Evolutionary conservation across 164 flowering plant species (phyloP).

Genomic region (Sextonia rubra): DNA sequence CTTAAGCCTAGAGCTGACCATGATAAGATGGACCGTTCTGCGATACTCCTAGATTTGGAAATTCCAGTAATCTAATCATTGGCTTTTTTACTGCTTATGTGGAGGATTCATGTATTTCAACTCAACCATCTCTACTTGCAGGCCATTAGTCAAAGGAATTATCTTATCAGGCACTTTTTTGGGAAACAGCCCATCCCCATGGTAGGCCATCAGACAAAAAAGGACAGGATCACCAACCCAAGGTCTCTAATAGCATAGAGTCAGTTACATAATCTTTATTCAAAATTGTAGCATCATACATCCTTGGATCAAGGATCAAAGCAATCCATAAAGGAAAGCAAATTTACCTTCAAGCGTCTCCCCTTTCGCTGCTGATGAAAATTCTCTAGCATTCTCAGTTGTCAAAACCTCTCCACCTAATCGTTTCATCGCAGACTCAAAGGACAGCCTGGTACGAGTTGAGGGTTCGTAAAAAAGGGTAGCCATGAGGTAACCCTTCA

Average conservation of each 20-base stretch:
- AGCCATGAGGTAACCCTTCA: conserved; percentile 92
- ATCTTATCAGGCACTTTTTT: neutral
- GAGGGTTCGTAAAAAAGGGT: conserved; percentile 97
- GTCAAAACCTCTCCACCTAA: conserved; percentile 97
- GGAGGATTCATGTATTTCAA: neutral
- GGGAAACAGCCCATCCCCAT: neutral
- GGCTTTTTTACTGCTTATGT: neutral
- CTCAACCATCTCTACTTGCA: neutral
- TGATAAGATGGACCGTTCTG: neutral
- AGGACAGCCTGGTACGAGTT: conserved; percentile 93
- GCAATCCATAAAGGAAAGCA: neutral
- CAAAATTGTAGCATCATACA: too few species aligned
- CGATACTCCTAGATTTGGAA: neutral
- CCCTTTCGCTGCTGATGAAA: conserved; percentile 98
- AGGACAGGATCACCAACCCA: neutral
- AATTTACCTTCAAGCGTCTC: conserved; percentile 95
- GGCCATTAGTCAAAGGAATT: neutral
- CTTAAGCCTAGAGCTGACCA: neutral
- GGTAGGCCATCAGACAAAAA: neutral
- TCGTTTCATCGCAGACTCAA: conserved; percentile 97
- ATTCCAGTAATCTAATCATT: neutral
- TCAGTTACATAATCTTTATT: neutral
- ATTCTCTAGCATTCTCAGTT: conserved; percentile 96
- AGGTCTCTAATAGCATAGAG: neutral
- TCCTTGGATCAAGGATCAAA: neutral